Base-by-base conservation (phyloP, 345 rosid genomes). In the Gossypioides kirkii region DNA sequence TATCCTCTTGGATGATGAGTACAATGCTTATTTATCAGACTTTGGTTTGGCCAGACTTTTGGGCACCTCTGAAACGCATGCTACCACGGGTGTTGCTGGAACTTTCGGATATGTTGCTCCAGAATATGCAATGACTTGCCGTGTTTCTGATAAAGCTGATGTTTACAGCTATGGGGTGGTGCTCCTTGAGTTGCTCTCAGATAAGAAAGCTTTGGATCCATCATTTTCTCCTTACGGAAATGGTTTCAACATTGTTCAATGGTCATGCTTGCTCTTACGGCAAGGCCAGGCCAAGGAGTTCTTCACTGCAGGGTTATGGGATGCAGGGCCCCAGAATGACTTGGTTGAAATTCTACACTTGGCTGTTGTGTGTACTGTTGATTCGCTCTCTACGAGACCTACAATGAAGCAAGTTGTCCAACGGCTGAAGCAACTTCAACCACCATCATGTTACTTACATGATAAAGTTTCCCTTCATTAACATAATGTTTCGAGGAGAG, bases 91-190 rank as follows among this genome's bases (percentile, higher is more conserved):
- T 0, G 98, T 94, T 23, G 98, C 98, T 20, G 98, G 98, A 18
- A 94, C 98, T 26, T 92, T 90, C 12, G 98, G 98, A 0, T 94
- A 94, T 56, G 98, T 92, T 8, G 98, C 98, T 61, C 97, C 97
- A 0, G 97, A 92, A 75, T 94, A 94, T 73, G 98, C 98, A 32
- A 92, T 92, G 92, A 94, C 98, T 0, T 94, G 98, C 75, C 97
- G 97, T 47, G 98, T 94, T 74, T 94, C 98, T 6, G 98, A 94
- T 54, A 94, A 94, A 81, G 97, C 98, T 0, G 98, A 94, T 82
- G 98, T 94, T 71, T 92, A 94, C 81, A 94, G 98, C 61, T 92
- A 92, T 20, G 98, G 98, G 13, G 97, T 94, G 7, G 98, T 94
- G 65, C 85, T 94, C 60, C 88, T 92, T 22, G 98, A 94, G 85